Base-by-base conservation (phyloP, 176 grass and related monocot species). In the Cenchrus purpureus region DNA sequence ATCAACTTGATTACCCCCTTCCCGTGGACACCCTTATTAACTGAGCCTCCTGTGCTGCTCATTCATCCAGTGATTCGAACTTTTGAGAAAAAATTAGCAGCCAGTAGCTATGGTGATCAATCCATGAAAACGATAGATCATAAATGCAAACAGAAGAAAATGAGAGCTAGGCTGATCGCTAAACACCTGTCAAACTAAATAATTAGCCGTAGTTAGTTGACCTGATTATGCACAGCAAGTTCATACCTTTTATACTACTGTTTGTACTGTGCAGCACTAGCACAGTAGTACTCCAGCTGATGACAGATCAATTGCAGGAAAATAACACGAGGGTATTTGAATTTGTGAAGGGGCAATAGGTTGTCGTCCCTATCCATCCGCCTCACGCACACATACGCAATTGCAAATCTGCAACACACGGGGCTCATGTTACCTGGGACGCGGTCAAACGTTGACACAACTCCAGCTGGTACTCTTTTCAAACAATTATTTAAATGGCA, bases 331-430 rank as follows among this genome's bases (percentile, higher is more conserved):
- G 16, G 37, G 4, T 40, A 45, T 25, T 43, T 28, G 13, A 59
- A 20, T 60, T 68, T 62, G 29, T 54, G 15, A 81, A 82, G 50
- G 56, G 67, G 79, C 73, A 51, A 73, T 72, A 71, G 15, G 85
- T 53, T 91, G 89, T 80, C 75, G 45, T 84, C 77, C 76, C 70
- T 87, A 91, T 91, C 85, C 85, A 71, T 84, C 85, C 89, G 80
- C 81, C 76, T 71, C 81, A 87, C 10, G 8, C 64, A 51, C 80
- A 75, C 75, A 48, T 75, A 25, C 68, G 22, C 52, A 70, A 49
- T 2, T 44, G 51, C 48, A 28, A 51, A 29, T 73, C 50, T 72
- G 51, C 78, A 48, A 37, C 56, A 25, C 61, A 48, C 59, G 82
- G 22, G 46, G 62, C 79, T 81, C 79, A 43, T 53, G 65, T 8